These are phyloP conservation scores for Schwanniomyces vanrijiae DNA, from an alignment of 805 yeast species.

Conservation along the genomic window DNA sequence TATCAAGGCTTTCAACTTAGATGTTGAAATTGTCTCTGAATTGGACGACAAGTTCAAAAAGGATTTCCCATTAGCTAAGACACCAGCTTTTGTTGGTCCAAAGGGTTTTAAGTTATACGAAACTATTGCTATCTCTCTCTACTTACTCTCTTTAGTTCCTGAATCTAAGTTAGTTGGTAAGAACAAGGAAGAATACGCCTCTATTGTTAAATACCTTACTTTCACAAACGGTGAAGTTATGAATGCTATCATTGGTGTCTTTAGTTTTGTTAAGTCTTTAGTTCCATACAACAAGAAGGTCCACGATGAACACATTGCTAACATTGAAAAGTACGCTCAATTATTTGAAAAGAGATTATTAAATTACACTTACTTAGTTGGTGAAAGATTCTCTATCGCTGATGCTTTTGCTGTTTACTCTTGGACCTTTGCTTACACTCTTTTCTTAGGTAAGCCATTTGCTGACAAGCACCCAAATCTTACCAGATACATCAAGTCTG, in stretches of 20 bases:
- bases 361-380: conserved; percentile 66
- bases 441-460: conserved; percentile 65
- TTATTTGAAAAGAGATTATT: conserved; percentile 58
- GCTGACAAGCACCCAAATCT: conserved; percentile 59
- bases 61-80: conserved; percentile 62
- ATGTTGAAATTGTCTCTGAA: conserved; percentile 49
- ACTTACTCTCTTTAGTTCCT: conserved; percentile 48
- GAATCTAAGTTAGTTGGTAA: conserved; percentile 61
- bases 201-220: conserved; percentile 75
- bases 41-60: conserved; percentile 41
- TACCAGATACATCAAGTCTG: conserved; percentile 71
- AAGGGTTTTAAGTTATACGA: conserved; percentile 74
- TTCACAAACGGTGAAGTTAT: conserved; percentile 69
- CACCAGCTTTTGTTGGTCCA: conserved; percentile 70
- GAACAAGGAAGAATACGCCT: conserved; percentile 60
- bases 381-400: conserved; percentile 56
- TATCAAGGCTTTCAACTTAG: conserved; percentile 59
- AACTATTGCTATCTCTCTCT: conserved; percentile 61
- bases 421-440: conserved; percentile 53
- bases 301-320: conserved; percentile 47
- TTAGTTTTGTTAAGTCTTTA: conserved; percentile 62
- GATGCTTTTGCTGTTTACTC: conserved; percentile 57
- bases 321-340: conserved; percentile 38
- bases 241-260: conserved; percentile 44
- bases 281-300: conserved; percentile 76